phyloP scores from a whole-genome alignment of 257 asterid species.

The Primulina huaijiensis region DNA sequence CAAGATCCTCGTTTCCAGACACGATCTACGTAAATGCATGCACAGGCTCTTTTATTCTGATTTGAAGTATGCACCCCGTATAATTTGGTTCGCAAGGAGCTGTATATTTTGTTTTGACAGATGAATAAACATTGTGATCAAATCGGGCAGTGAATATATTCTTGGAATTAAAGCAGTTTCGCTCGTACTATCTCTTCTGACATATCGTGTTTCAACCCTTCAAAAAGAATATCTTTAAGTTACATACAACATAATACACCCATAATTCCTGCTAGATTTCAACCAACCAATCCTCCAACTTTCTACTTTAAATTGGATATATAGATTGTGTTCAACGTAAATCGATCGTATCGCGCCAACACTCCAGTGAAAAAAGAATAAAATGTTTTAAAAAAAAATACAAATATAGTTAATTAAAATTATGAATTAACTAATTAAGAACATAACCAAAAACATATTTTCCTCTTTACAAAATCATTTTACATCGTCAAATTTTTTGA shows the following conservation, averaged over 20 bases:
- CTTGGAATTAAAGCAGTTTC: slow-evolving; percentile 28
- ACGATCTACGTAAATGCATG: not conserved
- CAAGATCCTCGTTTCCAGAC: not conserved
- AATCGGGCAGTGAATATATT: slow-evolving; percentile 39
- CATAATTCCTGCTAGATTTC: slow-evolving; percentile 18
- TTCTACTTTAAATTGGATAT: not conserved
- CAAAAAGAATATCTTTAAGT: slow-evolving; percentile 23
- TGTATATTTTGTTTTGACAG: not conserved
- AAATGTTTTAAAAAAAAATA: too few species aligned
- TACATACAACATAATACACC: not conserved
- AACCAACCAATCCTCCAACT: slow-evolving; percentile 12
- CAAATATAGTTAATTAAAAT: too few species aligned
- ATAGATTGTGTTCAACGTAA: too few species aligned
- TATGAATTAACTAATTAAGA: too few species aligned
- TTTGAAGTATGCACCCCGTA: not conserved
- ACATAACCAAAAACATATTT: too few species aligned
- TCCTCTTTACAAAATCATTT: too few species aligned
- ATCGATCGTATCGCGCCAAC: too few species aligned
- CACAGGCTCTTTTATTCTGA: not conserved
- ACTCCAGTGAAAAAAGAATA: too few species aligned
- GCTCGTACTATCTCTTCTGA: slow-evolving; percentile 20
- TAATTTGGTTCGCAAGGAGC: too few species aligned
- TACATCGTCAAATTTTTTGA: too few species aligned
- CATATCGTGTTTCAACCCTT: slow-evolving; percentile 24
- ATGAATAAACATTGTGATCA: not conserved